Conservation (phyloP, 169 alveolate genomes). For the Perkinsus olseni region DNA sequence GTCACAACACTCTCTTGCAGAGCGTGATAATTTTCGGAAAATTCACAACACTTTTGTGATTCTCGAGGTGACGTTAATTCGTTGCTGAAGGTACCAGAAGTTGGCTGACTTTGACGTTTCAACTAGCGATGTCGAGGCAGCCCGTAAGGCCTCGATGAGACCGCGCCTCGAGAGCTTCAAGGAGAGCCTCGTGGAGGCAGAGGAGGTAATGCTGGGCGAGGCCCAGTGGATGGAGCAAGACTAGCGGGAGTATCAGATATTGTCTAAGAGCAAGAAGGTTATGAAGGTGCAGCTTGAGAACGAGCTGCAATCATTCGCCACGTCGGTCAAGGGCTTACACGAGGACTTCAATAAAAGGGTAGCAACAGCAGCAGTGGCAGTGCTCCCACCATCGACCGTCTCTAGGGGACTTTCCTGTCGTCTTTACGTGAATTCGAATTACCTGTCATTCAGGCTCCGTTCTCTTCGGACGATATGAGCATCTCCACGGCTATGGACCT, state of each 20-base stretch:
- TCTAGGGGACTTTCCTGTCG: too few relatives aligned
- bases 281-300: constrained; percentile 26
- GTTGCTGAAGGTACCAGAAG: constrained; percentile 10
- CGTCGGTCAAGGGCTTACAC: constrained; percentile 22
- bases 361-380: too few relatives aligned
- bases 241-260: neutral
- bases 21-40: too few relatives aligned
- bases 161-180: constrained; percentile 22
- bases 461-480: neutral
- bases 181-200: constrained; percentile 26
- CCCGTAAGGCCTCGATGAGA: constrained; percentile 22
- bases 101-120: constrained; percentile 28
- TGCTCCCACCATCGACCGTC: too few relatives aligned
- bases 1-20: too few relatives aligned
- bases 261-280: constrained; percentile 27
- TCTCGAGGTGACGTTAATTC: too few relatives aligned
- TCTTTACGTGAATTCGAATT: neutral
- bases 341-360: constrained; percentile 11
- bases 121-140: constrained; percentile 16
- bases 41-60: too few relatives aligned
- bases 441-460: neutral
- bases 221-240: neutral
- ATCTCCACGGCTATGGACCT: constrained; percentile 19
- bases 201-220: constrained; percentile 8
- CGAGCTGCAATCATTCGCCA: constrained; percentile 8